Conservation (phyloP, 495 filamentous ascomycete genomes). For the Penicillium manginii region DNA sequence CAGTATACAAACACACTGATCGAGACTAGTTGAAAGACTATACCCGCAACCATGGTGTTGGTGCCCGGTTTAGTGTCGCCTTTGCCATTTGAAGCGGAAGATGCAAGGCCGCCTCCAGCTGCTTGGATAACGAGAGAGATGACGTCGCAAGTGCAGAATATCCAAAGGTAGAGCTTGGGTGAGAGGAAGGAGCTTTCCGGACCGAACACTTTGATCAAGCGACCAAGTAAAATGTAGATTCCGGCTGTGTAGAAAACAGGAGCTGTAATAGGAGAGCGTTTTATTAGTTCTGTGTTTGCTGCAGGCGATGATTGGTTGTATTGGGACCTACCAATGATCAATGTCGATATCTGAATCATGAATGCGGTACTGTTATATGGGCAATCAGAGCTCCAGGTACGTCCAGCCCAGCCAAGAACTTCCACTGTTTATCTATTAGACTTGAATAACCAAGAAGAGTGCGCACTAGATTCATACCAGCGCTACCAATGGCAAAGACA, state of each 20-base stretch:
- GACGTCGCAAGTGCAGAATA: conserved; percentile 59
- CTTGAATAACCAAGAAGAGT: background rate
- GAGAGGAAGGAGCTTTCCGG: conserved; percentile 48
- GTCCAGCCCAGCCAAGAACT: conserved; percentile 57
- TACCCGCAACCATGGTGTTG: conserved; percentile 61
- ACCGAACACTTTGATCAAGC: conserved; percentile 56
- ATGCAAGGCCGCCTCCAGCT: conserved; percentile 56
- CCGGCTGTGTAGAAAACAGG: conserved; percentile 64
- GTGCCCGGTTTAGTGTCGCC: conserved; percentile 54
- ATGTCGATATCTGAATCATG: conserved; percentile 35
- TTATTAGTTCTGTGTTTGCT: conserved; percentile 11
- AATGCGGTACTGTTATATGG: conserved; percentile 48
- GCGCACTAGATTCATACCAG: conserved; percentile 36
- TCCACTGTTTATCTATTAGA: conserved; percentile 39
- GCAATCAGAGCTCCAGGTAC: conserved; percentile 55
- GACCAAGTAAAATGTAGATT: conserved; percentile 60
- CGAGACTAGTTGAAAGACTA: conserved; percentile 58
- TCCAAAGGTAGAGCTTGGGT: conserved; percentile 52
- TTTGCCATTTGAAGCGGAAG: conserved; percentile 35
- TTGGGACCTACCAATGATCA: conserved; percentile 54
- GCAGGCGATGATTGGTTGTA: background rate
- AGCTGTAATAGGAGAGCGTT: conserved; percentile 24
- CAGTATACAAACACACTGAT: conserved; percentile 54
- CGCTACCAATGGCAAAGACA: conserved; percentile 45
- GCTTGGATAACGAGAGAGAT: conserved; percentile 60